Conservation (phyloP, 1,139 yeast genomes). For the Blastobotrys raffinosifermentans region DNA sequence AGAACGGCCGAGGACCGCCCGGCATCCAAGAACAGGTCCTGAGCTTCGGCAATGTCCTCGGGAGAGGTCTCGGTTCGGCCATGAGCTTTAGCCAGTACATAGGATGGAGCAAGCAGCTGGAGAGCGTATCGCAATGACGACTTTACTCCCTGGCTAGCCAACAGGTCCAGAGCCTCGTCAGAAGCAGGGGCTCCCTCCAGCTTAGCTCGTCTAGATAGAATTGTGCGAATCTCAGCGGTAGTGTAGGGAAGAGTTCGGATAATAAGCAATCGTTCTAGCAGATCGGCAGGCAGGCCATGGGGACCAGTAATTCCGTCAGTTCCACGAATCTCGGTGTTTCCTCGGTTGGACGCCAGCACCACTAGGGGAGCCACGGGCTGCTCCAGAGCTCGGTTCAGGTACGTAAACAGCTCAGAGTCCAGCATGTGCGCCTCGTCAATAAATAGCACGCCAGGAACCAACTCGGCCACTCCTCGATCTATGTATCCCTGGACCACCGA, state of each 20-base stretch:
- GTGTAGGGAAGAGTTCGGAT: slow-evolving; percentile 86
- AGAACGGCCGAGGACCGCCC: slow-evolving; percentile 76
- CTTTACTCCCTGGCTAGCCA: slow-evolving; percentile 64
- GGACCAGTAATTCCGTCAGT: slow-evolving; percentile 86
- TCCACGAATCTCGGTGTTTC: slow-evolving; percentile 85
- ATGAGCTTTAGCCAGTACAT: slow-evolving; percentile 67
- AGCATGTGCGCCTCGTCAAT: slow-evolving; percentile 98
- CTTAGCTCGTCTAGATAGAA: slow-evolving; percentile 72
- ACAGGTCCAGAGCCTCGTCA: slow-evolving; percentile 61
- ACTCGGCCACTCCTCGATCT: slow-evolving; percentile 96
- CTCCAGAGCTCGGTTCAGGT: slow-evolving; percentile 88
- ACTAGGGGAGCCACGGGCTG: slow-evolving; percentile 90
- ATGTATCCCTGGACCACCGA: slow-evolving; percentile 94
- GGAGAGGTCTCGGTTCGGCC: slow-evolving; percentile 66
- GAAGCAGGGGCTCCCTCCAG: slow-evolving; percentile 65
- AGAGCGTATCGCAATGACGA: slow-evolving; percentile 87
- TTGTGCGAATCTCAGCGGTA: slow-evolving; percentile 73
- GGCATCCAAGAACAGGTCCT: slow-evolving; percentile 79
- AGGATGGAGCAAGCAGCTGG: slow-evolving; percentile 88
- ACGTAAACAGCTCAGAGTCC: slow-evolving; percentile 93
- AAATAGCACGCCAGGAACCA: slow-evolving; percentile 95
- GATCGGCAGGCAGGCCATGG: slow-evolving; percentile 95
- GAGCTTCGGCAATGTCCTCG: slow-evolving; percentile 82
- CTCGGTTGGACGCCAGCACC: slow-evolving; percentile 91
- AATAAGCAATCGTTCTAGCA: slow-evolving; percentile 83